Base-by-base conservation (phyloP, 225 moss, liverwort and hornwort genomes). In the Sphagnum tenellum region DNA sequence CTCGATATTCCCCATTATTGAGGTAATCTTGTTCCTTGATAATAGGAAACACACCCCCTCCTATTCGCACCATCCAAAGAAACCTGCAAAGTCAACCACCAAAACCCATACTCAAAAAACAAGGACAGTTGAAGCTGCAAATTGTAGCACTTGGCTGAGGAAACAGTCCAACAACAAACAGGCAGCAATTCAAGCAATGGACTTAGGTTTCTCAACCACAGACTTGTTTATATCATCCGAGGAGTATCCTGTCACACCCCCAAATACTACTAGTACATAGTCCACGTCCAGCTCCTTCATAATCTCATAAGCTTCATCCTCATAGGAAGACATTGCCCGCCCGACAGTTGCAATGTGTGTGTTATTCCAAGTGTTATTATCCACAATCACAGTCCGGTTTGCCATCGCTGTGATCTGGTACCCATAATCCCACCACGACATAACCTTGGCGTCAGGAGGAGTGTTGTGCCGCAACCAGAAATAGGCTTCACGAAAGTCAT, bases 371-470 rank as follows among this genome's bases (percentile, higher is more conserved):
- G 98, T 98, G 11, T 98, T 98, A 46, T 98, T 98, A 73, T 98
- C 98, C 9, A 98, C 98, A 49, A 98, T 98, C 45, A 93, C 93
- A 59, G 98, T 98, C 66, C 98, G 83, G 62, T 98, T 98, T 60
- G 80, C 93, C 98, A 98, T 98, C 13, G 98, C 93, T 60, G 93
- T 70, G 47, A 93, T 93, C 70, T 98, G 98, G 67, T 98, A 98
- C 60, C 98, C 98, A 66, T 98, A 98, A 70, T 98, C 98, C 98
- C 98, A 98, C 98, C 98, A 98, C 2, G 98, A 98, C 74, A 93
- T 93, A 50, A 98, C 84, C 78, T 93, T 98, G 59, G 93, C 89
- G 76, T 98, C 89, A 44, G 80, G 67, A 70, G 98, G 93, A 14
- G 93, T 98, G 72, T 98, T 98, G 71, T 98, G 98, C 59, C 84